Base-by-base conservation (phyloP, 352 stramenopile genomes). In the Globisporangium ultimum region DNA sequence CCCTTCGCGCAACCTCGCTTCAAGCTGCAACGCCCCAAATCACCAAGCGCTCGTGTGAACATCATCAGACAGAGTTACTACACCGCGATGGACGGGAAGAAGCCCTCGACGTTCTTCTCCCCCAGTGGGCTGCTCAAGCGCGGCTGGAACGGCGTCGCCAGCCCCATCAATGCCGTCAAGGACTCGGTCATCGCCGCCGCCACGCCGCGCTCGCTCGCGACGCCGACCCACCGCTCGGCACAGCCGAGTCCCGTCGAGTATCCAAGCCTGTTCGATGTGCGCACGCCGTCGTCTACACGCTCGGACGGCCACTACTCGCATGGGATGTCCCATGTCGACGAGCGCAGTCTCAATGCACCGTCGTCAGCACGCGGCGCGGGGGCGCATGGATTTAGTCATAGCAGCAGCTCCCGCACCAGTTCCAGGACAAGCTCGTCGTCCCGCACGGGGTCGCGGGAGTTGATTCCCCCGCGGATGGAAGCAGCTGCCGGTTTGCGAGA, bases 241-340 rank as follows among this genome's bases (percentile, higher is more conserved):
- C 46, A 84, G 47, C 75, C 76, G 40, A 72, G 77, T 34, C 74
- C 83, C 17, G 62, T 62, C 18, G 76, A 91, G 66, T 91, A 91
- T 70, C 79, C 83, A 62, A 80, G 80, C 36, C 76, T 93, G 15
- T 93, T 93, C 42, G 77, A 84, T 53, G 67, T 91, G 17, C 73
- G 68, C 48, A 73, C 71, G 6, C 70, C 70, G 14, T 76, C 64
- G 41, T 84, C 71, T n/a, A 78, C 65, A 28, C 73, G 67, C 42
- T 80, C 61, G 4, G 68, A 58, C 4, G 70, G 70, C 7, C 51
- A 51, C 20, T 64, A 68, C 12, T 68, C 12, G 17, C 59, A 60
- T 22, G 48, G 21, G 43, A 54, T 55, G 58, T 63, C 22, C 47
- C 56, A 7, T 53, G 69, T 17, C 7, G 63, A 45, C 46, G 69